phyloP scores from a whole-genome alignment of 768 basidiomycete genomes.

The Psilocybe tampanensis region DNA sequence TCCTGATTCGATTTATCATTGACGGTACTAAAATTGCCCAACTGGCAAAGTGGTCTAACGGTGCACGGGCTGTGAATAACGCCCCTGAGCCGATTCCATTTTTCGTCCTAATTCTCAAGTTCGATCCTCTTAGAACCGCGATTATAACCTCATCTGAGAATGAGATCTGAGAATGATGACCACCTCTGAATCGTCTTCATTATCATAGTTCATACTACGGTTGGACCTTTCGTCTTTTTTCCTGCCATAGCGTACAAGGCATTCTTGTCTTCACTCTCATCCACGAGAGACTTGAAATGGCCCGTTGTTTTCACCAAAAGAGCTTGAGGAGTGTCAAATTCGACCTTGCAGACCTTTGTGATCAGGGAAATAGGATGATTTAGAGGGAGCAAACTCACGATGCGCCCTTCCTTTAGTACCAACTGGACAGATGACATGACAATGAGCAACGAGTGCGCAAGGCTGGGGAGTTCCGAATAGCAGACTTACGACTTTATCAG shows the following conservation, averaged over 20 bases:
- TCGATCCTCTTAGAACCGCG: too few relatives aligned
- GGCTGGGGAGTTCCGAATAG: background rate
- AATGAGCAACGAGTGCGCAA: background rate
- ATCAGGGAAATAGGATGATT: background rate
- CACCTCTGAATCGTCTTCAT: too few relatives aligned
- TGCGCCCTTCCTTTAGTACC: constrained; percentile 48
- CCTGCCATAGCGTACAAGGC: constrained; percentile 42
- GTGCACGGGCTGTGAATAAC: background rate
- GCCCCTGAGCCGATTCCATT: background rate
- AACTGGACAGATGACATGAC: constrained; percentile 26
- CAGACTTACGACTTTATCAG: constrained; percentile 49
- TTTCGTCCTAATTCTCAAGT: background rate
- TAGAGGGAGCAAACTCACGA: constrained; percentile 21
- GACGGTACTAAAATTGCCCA: background rate
- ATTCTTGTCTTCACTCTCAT: constrained; percentile 57
- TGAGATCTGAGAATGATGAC: too few relatives aligned
- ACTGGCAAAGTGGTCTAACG: background rate
- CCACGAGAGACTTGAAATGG: constrained; percentile 53
- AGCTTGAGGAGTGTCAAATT: constrained; percentile 53
- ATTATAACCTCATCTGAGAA: too few relatives aligned
- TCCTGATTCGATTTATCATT: too few relatives aligned
- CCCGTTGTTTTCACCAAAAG: constrained; percentile 57
- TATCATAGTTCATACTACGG: too few relatives aligned
- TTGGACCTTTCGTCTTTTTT: background rate
- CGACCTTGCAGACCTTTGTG: constrained; percentile 33